A percentile compares a stretch with the other conserved stretches of the same genome.
Conservation (phyloP, 1,139 yeast species). For the Pichia sp. region DNA sequence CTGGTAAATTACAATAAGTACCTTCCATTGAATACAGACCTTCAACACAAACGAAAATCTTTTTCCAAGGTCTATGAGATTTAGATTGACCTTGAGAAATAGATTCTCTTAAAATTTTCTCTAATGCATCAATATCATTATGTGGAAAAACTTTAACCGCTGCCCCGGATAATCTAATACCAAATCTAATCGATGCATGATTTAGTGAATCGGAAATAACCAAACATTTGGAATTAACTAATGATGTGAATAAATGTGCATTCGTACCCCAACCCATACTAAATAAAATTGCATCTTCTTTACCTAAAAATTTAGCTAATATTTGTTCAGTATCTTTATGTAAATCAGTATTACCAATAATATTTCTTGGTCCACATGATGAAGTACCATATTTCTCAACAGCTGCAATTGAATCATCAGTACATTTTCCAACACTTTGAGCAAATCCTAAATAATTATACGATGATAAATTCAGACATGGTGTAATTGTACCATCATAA, state of each 20-base stretch:
- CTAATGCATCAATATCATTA: constrained; percentile 79
- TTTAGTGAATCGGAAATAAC: constrained; percentile 91
- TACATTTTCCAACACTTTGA: constrained; percentile 87
- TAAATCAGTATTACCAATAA: constrained; percentile 70
- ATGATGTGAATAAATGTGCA: constrained; percentile 78
- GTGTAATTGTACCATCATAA: constrained; percentile 66
- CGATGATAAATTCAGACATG: constrained; percentile 80
- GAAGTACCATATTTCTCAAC: constrained; percentile 68
- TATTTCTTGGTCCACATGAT: constrained; percentile 68
- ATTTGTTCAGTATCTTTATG: constrained; percentile 68
- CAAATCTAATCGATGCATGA: constrained; percentile 93
- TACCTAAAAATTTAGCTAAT: constrained; percentile 82
- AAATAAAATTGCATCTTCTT: constrained; percentile 78
- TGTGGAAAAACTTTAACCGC: constrained; percentile 89
- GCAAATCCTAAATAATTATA: constrained; percentile 96
- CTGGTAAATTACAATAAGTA: constrained; percentile 81
- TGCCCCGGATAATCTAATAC: constrained; percentile 89
- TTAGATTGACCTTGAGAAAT: constrained; percentile 96
- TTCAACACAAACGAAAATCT: constrained; percentile 87
- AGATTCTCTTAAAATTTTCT: constrained; percentile 72
- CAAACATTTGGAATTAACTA: constrained; percentile 80
- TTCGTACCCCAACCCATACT: constrained; percentile 97
- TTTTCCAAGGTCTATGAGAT: constrained; percentile 96
- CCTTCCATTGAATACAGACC: constrained; percentile 99
- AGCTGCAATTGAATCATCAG: constrained; percentile 63